A percentile compares a stretch with the other conserved stretches of the same genome.
These are phyloP conservation scores for Petunia axillaris DNA, from an alignment of 257 asterid genomes.

Conservation along the genomic window DNA sequence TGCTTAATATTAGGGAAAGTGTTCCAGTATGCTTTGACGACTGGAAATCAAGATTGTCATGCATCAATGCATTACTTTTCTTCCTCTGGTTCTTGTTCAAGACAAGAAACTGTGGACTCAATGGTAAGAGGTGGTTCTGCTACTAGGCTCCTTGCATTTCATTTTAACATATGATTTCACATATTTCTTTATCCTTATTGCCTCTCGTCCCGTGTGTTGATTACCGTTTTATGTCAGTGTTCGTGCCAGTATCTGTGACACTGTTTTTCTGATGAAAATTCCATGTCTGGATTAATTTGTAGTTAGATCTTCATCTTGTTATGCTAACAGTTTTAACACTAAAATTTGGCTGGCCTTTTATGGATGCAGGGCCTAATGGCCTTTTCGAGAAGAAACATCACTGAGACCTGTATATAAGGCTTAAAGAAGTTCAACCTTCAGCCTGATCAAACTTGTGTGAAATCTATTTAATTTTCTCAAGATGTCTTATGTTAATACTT, in stretches of 20 bases:
- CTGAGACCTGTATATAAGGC: background rate
- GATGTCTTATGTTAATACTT: background rate
- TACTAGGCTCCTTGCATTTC: no score
- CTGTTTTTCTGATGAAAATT: background rate
- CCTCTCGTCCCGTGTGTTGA: background rate
- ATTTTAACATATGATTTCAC: no score
- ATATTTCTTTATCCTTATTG: no score
- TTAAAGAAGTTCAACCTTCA: background rate
- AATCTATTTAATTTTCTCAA: background rate
- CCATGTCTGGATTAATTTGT: background rate
- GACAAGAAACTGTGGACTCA: no score
- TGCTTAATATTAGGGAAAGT: background rate
- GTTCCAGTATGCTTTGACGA: background rate
- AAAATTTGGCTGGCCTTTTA: background rate
- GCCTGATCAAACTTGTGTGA: background rate
- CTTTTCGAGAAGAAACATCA: constrained; percentile 61
- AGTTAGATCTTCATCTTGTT: background rate
- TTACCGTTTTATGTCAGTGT: background rate
- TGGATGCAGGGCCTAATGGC: constrained; percentile 73
- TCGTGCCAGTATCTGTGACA: background rate
- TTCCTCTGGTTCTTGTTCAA: no score
- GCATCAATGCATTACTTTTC: no score
- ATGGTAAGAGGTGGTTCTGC: no score
- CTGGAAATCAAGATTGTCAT: no score
- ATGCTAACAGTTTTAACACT: background rate